Evolutionary conservation across 2,329 filamentous ascomycete species (phyloP), one percentile per base, ranked within the genome.

Genomic region (Epichloe bromicola): DNA sequence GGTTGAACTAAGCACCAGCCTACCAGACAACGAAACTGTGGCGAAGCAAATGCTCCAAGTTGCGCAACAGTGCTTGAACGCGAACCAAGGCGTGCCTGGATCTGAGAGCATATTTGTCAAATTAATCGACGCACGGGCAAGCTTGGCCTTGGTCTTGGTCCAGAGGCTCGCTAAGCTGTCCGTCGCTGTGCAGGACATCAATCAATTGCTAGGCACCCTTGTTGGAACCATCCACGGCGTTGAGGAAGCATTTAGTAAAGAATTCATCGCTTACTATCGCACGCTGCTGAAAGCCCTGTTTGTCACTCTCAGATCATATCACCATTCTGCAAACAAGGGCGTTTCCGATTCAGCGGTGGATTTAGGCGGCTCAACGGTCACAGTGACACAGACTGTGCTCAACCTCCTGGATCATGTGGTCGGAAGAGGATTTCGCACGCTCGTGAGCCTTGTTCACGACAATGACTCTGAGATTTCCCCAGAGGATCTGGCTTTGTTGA

Each of bases 401-500:
- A 89, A 91, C 59, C 82, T 96, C 43, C 72, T 95, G 10, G 83
- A 88, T 57, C 76, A 80, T 30, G 79, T 93, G 11, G 85, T 97
- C 30, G 86, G 83, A 0, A 82, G 81, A 58, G 90, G 88, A 2
- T 91, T 98, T 71, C 82, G 85, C 40, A 81, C 85, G 20, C 74
- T 96, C 20, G 88, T 89, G 36, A 81, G 82, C 14, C 80, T 89
- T 49, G 79, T 97, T 14, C 93, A 98, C 62, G 85, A 93, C 36
- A 74, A 83, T 33, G 76, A 84, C 3, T 74, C 78, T 7, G 60
- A 59, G 20, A 60, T 67, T 17, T 79, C 83, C 48, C 48, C 89
- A 0, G 85, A 86, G 51, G 93, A 98, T 63, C 81, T 98, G 56
- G 85, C 84, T 3, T 80, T 97, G 41, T 70, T 98, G 43, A 95